Conservation (phyloP, 2,329 filamentous ascomycete genomes). For the Ophiostoma piceae region DNA sequence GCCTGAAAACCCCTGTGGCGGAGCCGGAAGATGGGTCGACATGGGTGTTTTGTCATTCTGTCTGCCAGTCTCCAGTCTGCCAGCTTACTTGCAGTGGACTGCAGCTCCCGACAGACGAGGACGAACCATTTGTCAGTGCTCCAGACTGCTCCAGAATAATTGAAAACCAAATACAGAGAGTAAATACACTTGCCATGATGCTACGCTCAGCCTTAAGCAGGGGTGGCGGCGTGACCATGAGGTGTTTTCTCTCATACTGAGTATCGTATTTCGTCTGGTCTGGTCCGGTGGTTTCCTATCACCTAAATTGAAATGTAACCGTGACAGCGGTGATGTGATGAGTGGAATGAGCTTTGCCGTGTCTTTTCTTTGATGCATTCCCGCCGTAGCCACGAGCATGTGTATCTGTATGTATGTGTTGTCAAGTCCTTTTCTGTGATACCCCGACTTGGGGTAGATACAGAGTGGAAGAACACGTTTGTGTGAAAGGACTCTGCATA, state of each 20-base stretch:
- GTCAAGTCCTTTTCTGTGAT: not conserved
- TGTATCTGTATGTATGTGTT: not conserved
- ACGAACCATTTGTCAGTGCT: slow-evolving; percentile 12
- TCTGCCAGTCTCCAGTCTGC: not conserved
- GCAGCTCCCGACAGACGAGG: not conserved
- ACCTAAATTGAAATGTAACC: not conserved
- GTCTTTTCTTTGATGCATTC: not conserved
- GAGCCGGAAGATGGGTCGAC: not conserved
- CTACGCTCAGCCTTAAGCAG: slow-evolving; percentile 13
- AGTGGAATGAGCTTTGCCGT: slow-evolving; percentile 8
- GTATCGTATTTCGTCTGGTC: not conserved
- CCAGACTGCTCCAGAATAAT: not conserved
- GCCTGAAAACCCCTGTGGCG: slow-evolving; percentile 5
- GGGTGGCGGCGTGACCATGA: slow-evolving; percentile 9
- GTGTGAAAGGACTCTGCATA: not conserved
- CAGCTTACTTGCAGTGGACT: not conserved
- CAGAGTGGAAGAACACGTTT: not conserved
- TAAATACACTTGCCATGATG: not conserved
- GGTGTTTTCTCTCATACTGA: not conserved
- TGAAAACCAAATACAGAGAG: not conserved
- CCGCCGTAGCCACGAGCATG: not conserved
- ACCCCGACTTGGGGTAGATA: not conserved
- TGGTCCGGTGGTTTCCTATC: not conserved
- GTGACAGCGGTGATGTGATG: slow-evolving; percentile 3
- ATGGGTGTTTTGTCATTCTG: not conserved